Evolutionary conservation across 2,329 filamentous ascomycete genomes (phyloP), one percentile per base, ranked within the genome.

Genomic region (Albifimbria verrucaria): DNA sequence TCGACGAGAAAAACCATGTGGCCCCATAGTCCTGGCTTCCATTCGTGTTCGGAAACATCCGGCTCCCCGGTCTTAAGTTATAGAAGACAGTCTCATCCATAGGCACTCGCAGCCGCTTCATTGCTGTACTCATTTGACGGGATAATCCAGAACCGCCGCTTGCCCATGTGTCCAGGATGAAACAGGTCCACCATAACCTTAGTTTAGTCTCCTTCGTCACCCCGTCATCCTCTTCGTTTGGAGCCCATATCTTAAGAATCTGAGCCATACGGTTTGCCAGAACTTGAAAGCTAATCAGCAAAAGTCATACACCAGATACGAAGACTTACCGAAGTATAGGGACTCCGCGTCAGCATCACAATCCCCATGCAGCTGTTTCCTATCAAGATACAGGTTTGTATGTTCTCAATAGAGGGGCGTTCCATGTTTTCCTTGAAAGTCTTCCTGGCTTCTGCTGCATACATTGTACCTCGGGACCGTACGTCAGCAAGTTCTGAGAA

Each of bases 261-360:
- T 69, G 65, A 15, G 64, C 62, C 68, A 71, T 71, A 11, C 67
- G 62, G 41, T 57, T 68, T 4, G 68, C 68, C 23, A 71, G 55
- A 3, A 50, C 60, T 62, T 3, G 25, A 12, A 17, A 23, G 3
- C 17, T 18, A 24, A n/a, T 56, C 10, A 59, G 53, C 20, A 2
- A 55, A 20, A 1, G 10, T 7, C 15, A 6, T 23, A 25, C 24
- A 28, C 5, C 20, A 10, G 28, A 11, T 17, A 39, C 6, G 32
- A 44, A 2, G 5, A 24, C 47, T 1, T 59, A 68, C 68, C 68
- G 50, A 67, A 65, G 49, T 69, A 71, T 7, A 71, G 25, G 1
- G 68, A 69, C 46, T 69, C 67, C 2, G 61, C 60, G 50, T 68
- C 65, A 2, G 65, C 55, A 17, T 66, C 52, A 9, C 62, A 58